Evolutionary conservation across 2,329 filamentous ascomycete species (phyloP).

Genomic region (Berkeleyomyces basicola): DNA sequence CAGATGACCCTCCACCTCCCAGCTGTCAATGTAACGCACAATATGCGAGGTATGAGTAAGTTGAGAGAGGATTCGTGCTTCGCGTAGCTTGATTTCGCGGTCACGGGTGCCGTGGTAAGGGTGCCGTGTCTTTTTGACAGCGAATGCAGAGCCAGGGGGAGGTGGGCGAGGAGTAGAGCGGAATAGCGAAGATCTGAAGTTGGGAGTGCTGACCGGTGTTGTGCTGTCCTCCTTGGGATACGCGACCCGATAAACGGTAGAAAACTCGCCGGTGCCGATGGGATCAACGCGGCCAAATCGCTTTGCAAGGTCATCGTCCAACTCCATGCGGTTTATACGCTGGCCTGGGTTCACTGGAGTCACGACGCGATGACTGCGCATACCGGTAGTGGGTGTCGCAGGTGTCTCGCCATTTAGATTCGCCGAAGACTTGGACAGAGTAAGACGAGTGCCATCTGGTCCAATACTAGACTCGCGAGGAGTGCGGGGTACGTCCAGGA

Average conservation of each 20-base stretch:
- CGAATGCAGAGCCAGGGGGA: conserved; percentile 50
- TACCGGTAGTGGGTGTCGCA: conserved; percentile 61
- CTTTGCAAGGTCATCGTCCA: conserved; percentile 56
- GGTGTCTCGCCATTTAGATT: conserved; percentile 27
- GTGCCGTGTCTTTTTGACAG: conserved; percentile 83
- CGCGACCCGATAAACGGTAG: conserved; percentile 71
- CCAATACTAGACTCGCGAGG: conserved; percentile 59
- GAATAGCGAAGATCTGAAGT: conserved; percentile 26
- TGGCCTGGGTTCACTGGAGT: conserved; percentile 50
- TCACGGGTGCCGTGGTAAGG: conserved; percentile 64
- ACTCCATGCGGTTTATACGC: conserved; percentile 42
- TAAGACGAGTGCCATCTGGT: conserved; percentile 66
- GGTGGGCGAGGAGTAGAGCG: conserved; percentile 33
- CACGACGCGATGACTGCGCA: conserved; percentile 29
- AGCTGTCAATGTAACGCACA: conserved; percentile 66
- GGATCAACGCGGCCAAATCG: conserved; percentile 69
- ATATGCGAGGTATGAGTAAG: conserved; percentile 71
- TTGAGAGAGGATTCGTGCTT: conserved; percentile 64
- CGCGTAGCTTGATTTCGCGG: conserved; percentile 66
- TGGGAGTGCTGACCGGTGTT: conserved; percentile 9
- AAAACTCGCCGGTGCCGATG: conserved; percentile 83
- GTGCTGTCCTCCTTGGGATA: conserved; percentile 17
- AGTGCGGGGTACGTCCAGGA: conserved; percentile 43
- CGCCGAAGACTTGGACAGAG: conserved; percentile 48
- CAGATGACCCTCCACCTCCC: conserved; percentile 71